phyloP scores from a whole-genome alignment of 768 basidiomycete genomes.

The Hemileccinum rubropunctum region DNA sequence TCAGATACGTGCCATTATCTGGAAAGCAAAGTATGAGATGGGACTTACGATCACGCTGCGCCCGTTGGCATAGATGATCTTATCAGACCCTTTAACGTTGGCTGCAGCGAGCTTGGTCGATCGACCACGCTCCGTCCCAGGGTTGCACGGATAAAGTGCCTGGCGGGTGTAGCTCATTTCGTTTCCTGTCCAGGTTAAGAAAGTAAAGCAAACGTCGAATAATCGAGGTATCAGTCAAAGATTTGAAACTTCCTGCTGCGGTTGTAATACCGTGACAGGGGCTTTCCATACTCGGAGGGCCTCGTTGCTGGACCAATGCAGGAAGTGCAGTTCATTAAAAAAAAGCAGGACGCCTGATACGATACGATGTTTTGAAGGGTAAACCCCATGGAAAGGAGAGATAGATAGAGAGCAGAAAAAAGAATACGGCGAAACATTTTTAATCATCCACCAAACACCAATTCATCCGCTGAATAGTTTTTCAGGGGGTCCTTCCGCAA shows the following conservation, averaged over 20 bases:
- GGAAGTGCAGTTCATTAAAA: constrained; percentile 2
- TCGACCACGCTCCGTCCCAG: constrained; percentile 61
- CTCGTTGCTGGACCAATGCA: background rate
- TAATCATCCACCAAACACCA: constrained; percentile 20
- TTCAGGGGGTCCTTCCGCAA: constrained; percentile 77
- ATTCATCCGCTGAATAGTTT: constrained; percentile 52
- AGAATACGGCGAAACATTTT: constrained; percentile 8
- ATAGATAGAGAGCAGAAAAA: constrained; percentile 18
- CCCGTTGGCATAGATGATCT: constrained; percentile 84
- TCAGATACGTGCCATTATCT: background rate
- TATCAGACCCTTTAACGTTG: constrained; percentile 52
- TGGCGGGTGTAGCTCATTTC: constrained; percentile 51
- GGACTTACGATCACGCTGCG: constrained; percentile 80
- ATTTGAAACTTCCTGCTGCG: constrained; percentile 10
- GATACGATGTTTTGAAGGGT: background rate
- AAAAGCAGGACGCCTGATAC: background rate
- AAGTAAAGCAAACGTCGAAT: background rate
- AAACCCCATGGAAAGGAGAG: background rate
- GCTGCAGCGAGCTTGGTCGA: constrained; percentile 70
- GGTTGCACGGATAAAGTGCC: constrained; percentile 65
- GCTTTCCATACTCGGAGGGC: constrained; percentile 12
- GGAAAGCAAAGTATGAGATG: background rate
- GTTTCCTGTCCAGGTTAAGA: background rate
- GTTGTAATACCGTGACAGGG: constrained; percentile 14
- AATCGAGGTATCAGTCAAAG: background rate